Conservation (phyloP, 108 stramenopile species). For the Cyclotella sp. region DNA sequence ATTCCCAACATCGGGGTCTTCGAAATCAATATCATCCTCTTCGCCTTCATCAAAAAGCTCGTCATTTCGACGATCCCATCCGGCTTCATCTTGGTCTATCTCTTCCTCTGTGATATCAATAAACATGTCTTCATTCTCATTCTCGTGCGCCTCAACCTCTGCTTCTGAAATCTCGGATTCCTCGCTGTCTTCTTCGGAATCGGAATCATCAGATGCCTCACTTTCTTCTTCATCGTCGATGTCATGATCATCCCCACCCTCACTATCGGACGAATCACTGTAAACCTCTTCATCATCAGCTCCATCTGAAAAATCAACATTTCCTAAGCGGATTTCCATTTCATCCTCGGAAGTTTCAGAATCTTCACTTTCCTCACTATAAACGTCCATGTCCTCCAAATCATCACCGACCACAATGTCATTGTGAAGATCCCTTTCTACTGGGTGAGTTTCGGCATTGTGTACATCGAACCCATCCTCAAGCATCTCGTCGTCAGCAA, state of each 20-base stretch:
- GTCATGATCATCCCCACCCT: slow-evolving; percentile 36
- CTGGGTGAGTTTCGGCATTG: slow-evolving; percentile 21
- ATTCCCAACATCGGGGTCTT: slow-evolving; percentile 35
- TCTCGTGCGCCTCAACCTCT: slow-evolving; percentile 43
- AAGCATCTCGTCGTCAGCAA: slow-evolving; percentile 71
- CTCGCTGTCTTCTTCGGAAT: slow-evolving; percentile 51
- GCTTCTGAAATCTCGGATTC: slow-evolving; percentile 26
- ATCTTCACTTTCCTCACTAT: slow-evolving; percentile 37
- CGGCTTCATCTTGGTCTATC: slow-evolving; percentile 27
- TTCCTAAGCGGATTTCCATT: slow-evolving; percentile 40
- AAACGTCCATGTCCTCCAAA: slow-evolving; percentile 40
- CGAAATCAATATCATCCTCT: slow-evolving; percentile 46
- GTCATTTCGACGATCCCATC: slow-evolving; percentile 28
- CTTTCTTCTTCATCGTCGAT: slow-evolving; percentile 32
- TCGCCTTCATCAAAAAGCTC: slow-evolving; percentile 58
- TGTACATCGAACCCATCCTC: slow-evolving; percentile 75
- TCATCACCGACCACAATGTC: slow-evolving; percentile 14
- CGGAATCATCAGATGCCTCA: slow-evolving; percentile 56
- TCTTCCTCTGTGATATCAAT: slow-evolving; percentile 38
- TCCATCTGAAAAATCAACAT: slow-evolving; percentile 43
- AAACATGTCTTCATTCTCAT: slow-evolving; percentile 2
- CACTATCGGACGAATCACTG: slow-evolving; percentile 37
- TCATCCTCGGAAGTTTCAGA: slow-evolving; percentile 41
- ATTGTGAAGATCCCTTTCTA: slow-evolving; percentile 14
- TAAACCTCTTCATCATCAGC: slow-evolving; percentile 46